Base-by-base conservation (phyloP, 352 stramenopile genomes). In the Pythium dissimile region DNA sequence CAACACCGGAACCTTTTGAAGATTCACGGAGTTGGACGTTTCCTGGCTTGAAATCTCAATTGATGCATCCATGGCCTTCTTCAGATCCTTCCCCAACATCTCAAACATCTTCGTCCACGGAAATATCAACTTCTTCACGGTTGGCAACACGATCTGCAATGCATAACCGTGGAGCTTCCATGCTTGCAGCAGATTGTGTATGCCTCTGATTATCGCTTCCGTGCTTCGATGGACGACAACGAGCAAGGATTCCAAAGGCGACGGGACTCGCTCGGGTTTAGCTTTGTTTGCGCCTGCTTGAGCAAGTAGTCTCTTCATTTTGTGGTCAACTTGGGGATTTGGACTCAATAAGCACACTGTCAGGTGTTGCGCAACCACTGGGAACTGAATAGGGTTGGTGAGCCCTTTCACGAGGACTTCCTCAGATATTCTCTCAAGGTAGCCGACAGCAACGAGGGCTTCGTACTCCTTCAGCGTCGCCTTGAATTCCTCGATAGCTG, bases 301-400 rank as follows among this genome's bases (percentile, higher is more conserved):
- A 0, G 64, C 63, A 20, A 92, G 71, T 24, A 92, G 62, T n/a
- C 75, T 75, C 63, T 92, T 95, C 27, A 93, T 71, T n/a, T 59
- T 71, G 28, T 85, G 70, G 48, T 89, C 75, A 28, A 92, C 48
- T 27, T 35, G 58, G 11, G 47, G 66, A 18, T 67, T 89, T n/a
- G 80, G 78, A 43, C 77, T 92, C 13, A 95, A 66, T 38, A 89
- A 69, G 34, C 84, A 94, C 24, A 85, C 44, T 23, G 64, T 90
- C 3, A 89, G 73, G 31, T 94, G 80, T 41, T 95, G 86, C 7
- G 77, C 85, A 18, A 95, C 84, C 39, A 93, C 72, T 4, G 86
- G 86, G 59, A 92, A 92, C 5, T 65, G 62, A 31, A 95, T 76
- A 3, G 85, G 80, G 49, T 94, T 93, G 16, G 56, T 73, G 35